Evolutionary conservation across 2,329 filamentous ascomycete genomes (phyloP), one percentile per base, ranked within the genome.

Genomic region (Pseudopyricularia cyperi): DNA sequence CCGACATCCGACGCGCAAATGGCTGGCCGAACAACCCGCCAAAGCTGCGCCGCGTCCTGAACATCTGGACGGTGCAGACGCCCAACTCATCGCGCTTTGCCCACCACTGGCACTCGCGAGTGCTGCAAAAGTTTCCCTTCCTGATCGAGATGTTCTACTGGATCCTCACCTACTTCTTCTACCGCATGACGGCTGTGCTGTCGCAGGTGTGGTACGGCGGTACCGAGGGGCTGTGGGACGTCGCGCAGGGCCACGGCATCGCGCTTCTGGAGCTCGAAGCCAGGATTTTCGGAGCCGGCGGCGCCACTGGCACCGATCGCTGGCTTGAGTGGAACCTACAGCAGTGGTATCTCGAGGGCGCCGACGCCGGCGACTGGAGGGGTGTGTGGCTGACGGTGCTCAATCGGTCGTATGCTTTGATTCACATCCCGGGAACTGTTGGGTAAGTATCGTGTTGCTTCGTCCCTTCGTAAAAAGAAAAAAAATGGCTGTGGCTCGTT

Each of bases 121-220:
- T 83, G 51, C 65, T 83, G 48, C 73, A 79, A 58, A 80, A 80
- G 58, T 82, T 80, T 57, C 82, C 83, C 4, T 86, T 86, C 61
- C 64, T 86, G 52, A 73, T 86, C 48, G 82, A 86, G 64, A 85
- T 86, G 80, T 85, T 85, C 63, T 86, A 86, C 67, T 86, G 82
- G 82, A 71, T 75, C 44, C 71, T 85, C 58, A 84, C 81, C 60
- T 77, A 82, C 56, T 69, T 74, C 46, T 80, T 83, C 61, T 85
- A 85, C 66, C 71, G 75, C 35, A 68, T 80, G 63, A 82, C 79
- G 7, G 73, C 76, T 15, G 66, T 73, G 15, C 62, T 74, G 7
- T 73, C 76, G 2, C 70, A 75, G 53, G 63, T 64, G 48, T 66
- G 76, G 52, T 79, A 77, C 53, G 74, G 74, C 34, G 71, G 73